phyloP scores from a whole-genome alignment of 768 basidiomycete species.

The Leccinum ochraceum region DNA sequence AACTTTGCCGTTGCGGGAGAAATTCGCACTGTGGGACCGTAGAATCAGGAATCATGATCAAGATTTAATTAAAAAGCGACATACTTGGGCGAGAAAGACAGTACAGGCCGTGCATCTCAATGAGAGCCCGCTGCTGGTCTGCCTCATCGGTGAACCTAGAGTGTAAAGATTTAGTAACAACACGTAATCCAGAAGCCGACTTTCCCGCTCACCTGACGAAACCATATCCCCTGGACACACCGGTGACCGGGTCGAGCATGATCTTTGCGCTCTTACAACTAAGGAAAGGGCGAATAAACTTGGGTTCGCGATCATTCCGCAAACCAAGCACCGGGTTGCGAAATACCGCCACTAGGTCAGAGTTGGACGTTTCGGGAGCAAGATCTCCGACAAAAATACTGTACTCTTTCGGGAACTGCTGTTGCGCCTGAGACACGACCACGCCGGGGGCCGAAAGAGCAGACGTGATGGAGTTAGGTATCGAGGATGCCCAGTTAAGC shows the following conservation, averaged over 20 bases:
- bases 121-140: constrained; percentile 87
- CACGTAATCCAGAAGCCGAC: constrained; percentile 7
- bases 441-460: constrained; percentile 30
- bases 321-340: constrained; percentile 86
- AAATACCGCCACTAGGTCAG: constrained; percentile 93
- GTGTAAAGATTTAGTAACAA: constrained; percentile 7
- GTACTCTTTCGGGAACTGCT: constrained; percentile 80
- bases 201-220: constrained; percentile 71
- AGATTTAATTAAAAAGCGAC: constrained; percentile 31
- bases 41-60: constrained; percentile 26
- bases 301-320: constrained; percentile 83
- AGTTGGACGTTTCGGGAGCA: constrained; percentile 90
- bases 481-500: constrained; percentile 71
- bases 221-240: constrained; percentile 87
- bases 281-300: constrained; percentile 83
- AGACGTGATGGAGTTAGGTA: constrained; percentile 37
- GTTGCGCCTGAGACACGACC: constrained; percentile 36
- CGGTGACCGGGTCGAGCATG: constrained; percentile 89
- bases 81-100: constrained; percentile 86
- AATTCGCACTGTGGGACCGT: constrained; percentile 70
- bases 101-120: constrained; percentile 90
- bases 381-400: constrained; percentile 95
- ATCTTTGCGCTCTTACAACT: constrained; percentile 97
- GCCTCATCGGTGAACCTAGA: constrained; percentile 83
- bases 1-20: constrained; percentile 89